These are phyloP conservation scores for Magnolia changhungtana DNA, from an alignment of 164 flowering plant genomes.

Conservation along the genomic window DNA sequence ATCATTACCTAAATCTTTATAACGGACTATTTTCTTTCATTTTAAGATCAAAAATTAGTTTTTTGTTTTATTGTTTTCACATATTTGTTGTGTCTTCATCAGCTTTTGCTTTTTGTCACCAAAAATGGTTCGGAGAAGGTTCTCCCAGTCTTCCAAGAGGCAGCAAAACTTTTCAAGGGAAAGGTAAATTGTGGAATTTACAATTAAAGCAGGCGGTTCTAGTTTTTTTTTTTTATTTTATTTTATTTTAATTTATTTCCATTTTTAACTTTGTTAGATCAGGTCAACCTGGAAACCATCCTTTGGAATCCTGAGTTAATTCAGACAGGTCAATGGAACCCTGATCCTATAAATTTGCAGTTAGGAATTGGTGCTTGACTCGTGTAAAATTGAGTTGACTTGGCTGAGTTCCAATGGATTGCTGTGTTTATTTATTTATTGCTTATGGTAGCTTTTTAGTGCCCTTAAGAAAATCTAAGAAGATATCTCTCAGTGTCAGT, in stretches of 20 bases:
- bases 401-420: too few species aligned
- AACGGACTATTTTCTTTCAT: neutral
- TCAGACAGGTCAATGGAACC: neutral
- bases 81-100: constrained; percentile 11
- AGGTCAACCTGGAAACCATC: neutral
- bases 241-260: neutral
- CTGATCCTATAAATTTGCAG: neutral
- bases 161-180: constrained; percentile 87
- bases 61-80: neutral
- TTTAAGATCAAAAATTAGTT: constrained; percentile 4
- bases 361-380: too few species aligned
- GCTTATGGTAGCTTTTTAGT: neutral
- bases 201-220: neutral
- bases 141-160: constrained; percentile 65
- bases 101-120: constrained; percentile 80
- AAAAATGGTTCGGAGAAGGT: constrained; percentile 57
- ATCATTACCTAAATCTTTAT: neutral
- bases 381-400: too few species aligned
- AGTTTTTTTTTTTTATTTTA: too few species aligned
- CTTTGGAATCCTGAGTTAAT: neutral
- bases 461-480: neutral
- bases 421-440: neutral
- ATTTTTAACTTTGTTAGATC: neutral
- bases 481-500: too few species aligned
- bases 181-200: constrained; percentile 46